Base-by-base conservation (phyloP, 1,284 basidiomycete genomes). In the Ustilago shanxiensis region DNA sequence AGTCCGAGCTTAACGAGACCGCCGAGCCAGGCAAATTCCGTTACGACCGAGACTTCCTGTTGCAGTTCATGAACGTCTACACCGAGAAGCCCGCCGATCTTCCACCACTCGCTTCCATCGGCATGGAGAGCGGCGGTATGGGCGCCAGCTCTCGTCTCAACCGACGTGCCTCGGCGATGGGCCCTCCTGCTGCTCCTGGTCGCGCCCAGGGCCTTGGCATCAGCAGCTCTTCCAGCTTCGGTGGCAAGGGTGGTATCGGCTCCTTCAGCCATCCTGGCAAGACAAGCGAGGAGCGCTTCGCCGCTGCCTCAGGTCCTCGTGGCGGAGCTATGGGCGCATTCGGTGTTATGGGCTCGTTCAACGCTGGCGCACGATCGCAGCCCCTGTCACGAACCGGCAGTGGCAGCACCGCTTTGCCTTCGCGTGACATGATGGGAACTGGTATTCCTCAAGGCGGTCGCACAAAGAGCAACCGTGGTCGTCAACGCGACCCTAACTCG, bases 41-140 rank as follows among this genome's bases (percentile, higher is more conserved):
- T 81, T 99, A 99, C 87, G 95, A 98, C 87, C 94, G 96, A 55
- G 94, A 96, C 50, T 99, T 99, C 91, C 89, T 99, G 33, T 88
- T 99, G 75, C 97, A 99, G 86, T 99, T 99, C 88, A 97, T 98
- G 94, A 88, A 89, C 44, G 88, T 97, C 64, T 99, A 95, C 89
- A 93, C 92, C 87, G 95, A 98, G 87, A 96, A 95, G 87, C 96
- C 97, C 0, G 93, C 93, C 65, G 90, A 90, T 63, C 91, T 98
- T 28, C 95, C 95, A 37, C 91, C 93, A 72, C 90, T 98, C 54
- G 94, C 96, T 80, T 92, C 92, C 31, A 93, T 99, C 81, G 96
- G 96, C 60, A 91, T 88, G 87, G 84, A 84, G 66, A 70, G 67
- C 51, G 78, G 77, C 33, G 74, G 79, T 57, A 69, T 61, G 59